phyloP scores from a whole-genome alignment of 176 grass and related monocot species.

The Triticum aestivum region IWGSC_CS_RefSeq_v2.1 NC_057813.1:427614417-427614916 shows the following conservation, averaged over 20 bases:
- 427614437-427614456: not conserved
- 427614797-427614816: not conserved
- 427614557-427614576: not conserved
- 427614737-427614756: not conserved
- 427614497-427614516: not conserved
- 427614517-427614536: not conserved
- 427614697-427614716: not conserved
- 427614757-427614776: not conserved
- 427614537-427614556: not conserved
- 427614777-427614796: not conserved
- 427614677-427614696: not conserved
- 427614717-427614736: not conserved
- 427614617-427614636: not conserved
- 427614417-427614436: not conserved
- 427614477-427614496: not conserved
- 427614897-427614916: not conserved
- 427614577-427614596: not conserved
- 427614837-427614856: conserved; percentile 29
- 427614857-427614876: not conserved
- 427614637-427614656: not conserved
- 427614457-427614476: not conserved
- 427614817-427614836: not conserved
- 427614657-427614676: not conserved
- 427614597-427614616: not conserved
- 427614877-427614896: not conserved